Conservation (phyloP, 345 rosid species). For the Populus davidiana region DNA sequence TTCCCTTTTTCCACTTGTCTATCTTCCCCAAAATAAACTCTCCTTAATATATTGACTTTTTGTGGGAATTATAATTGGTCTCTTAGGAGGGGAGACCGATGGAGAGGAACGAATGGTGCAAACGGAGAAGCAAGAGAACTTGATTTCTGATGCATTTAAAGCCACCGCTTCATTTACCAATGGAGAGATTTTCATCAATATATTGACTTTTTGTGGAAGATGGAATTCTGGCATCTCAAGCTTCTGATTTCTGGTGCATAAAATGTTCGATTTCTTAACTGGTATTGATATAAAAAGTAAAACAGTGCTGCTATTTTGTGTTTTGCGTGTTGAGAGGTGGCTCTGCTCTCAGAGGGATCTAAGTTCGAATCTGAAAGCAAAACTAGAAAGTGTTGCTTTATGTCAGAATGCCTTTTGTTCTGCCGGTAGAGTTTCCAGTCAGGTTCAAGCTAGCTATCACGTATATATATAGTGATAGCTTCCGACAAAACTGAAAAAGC, state of each 20-base stretch:
- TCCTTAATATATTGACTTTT: no score
- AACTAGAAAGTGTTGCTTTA: neutral
- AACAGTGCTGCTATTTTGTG: neutral
- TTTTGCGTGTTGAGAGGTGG: no score
- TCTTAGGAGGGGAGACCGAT: constrained; percentile 48
- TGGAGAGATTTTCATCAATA: neutral
- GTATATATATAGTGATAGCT: neutral
- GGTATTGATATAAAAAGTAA: neutral
- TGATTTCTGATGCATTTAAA: constrained; percentile 27
- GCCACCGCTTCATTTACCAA: neutral
- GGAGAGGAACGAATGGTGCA: constrained; percentile 52
- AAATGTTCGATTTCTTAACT: neutral
- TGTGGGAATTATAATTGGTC: constrained; percentile 42
- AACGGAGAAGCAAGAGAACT: constrained; percentile 41
- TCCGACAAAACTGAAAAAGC: neutral
- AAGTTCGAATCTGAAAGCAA: no score
- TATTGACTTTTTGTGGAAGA: neutral
- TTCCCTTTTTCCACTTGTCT: neutral
- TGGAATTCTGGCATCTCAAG: neutral
- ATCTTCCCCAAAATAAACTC: neutral
- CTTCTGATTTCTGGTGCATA: neutral
- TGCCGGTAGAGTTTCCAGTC: neutral
- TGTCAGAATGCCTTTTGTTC: neutral
- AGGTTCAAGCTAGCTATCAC: neutral
- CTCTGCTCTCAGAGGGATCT: no score